Evolutionary conservation across 148 eudicot species (phyloP).

Genomic region (Euryodendron excelsum): DNA sequence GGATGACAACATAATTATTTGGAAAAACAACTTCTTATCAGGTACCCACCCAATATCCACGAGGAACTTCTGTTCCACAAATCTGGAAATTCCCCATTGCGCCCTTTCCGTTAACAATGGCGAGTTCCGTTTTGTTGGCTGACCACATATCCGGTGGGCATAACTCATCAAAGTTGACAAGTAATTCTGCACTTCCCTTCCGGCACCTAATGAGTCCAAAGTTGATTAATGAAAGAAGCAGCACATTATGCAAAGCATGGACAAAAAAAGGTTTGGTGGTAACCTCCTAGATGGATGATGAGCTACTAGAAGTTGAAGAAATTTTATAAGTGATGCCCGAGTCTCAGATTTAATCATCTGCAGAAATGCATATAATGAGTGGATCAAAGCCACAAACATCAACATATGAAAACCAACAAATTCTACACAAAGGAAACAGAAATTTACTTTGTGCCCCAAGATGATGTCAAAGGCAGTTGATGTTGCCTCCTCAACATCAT

Average conservation of each 20-base stretch:
- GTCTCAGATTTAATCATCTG: slow-evolving; percentile 89
- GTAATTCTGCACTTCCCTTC: slow-evolving; percentile 89
- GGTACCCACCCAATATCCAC: slow-evolving; percentile 84
- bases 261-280: slow-evolving; percentile 5
- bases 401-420: slow-evolving; percentile 8
- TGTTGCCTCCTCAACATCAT: slow-evolving; percentile 94
- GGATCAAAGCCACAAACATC: slow-evolving; percentile 17
- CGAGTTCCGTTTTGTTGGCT: slow-evolving; percentile 36
- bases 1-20: not conserved
- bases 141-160: slow-evolving; percentile 49
- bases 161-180: slow-evolving; percentile 75
- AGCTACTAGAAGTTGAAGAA: slow-evolving; percentile 82
- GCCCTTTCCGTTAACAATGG: slow-evolving; percentile 36
- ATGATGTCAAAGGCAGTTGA: slow-evolving; percentile 77
- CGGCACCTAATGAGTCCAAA: slow-evolving; percentile 61
- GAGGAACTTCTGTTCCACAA: slow-evolving; percentile 94
- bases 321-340: slow-evolving; percentile 68
- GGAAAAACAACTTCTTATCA: not conserved
- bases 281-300: slow-evolving; percentile 97
- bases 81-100: slow-evolving; percentile 49
- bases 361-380: slow-evolving; percentile 17
- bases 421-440: not conserved
- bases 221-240: slow-evolving; percentile 8
- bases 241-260: not conserved
- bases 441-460: slow-evolving; percentile 65